Conservation (phyloP, 2,329 filamentous ascomycete species). For the Phoma sp. region DNA sequence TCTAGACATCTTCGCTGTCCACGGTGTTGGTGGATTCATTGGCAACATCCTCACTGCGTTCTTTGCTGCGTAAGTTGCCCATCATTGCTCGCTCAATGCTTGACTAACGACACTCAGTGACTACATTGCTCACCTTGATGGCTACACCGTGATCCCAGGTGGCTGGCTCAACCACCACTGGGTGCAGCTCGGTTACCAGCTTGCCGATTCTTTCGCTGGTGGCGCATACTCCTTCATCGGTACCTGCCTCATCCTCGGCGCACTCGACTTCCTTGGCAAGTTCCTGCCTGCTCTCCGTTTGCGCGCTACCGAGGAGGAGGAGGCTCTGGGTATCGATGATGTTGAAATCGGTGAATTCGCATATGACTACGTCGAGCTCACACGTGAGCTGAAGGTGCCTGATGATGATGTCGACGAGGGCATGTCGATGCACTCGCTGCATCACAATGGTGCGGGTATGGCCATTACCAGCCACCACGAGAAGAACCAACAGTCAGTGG, state of each 20-base stretch:
- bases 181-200: slow-evolving; percentile 82
- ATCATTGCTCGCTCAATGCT: background rate
- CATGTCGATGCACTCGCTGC: slow-evolving; percentile 44
- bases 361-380: slow-evolving; percentile 91
- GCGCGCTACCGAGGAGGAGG: slow-evolving; percentile 77
- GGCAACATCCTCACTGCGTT: slow-evolving; percentile 70
- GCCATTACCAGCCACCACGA: slow-evolving; percentile 39
- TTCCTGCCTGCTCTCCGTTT: slow-evolving; percentile 78
- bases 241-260: slow-evolving; percentile 75
- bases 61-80: slow-evolving; percentile 71
- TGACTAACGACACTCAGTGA: slow-evolving; percentile 54
- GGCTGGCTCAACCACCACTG: slow-evolving; percentile 87
- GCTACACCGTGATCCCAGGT: slow-evolving; percentile 69
- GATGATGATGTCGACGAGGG: slow-evolving; percentile 51
- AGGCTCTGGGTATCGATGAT: slow-evolving; percentile 86
- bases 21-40: slow-evolving; percentile 65
- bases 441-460: slow-evolving; percentile 39
- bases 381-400: slow-evolving; percentile 66
- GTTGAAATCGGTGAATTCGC: slow-evolving; percentile 92
- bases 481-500: slow-evolving; percentile 48
- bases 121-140: slow-evolving; percentile 84
- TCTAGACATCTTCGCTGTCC: slow-evolving; percentile 75
- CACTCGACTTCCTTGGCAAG: slow-evolving; percentile 72
- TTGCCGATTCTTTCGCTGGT: slow-evolving; percentile 80
- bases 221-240: slow-evolving; percentile 79